These are phyloP conservation scores for Phytophthora cryptogea DNA, from an alignment of 352 stramenopile species.

Conservation along the genomic window DNA sequence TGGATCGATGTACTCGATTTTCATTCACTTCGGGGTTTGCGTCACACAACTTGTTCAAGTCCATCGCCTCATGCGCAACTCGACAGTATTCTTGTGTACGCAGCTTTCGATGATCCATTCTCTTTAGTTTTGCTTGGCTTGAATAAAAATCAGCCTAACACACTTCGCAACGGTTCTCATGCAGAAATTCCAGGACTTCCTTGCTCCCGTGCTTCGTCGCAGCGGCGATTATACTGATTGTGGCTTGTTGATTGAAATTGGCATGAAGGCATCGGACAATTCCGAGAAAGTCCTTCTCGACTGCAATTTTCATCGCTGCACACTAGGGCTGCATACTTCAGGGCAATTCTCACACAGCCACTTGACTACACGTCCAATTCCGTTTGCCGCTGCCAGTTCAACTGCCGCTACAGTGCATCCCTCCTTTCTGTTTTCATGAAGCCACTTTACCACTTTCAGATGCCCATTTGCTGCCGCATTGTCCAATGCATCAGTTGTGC, in stretches of 20 bases:
- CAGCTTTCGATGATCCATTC: background rate
- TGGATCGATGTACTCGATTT: too few species aligned
- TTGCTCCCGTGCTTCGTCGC: constrained; percentile 18
- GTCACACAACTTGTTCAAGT: too few species aligned
- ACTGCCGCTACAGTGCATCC: constrained; percentile 11
- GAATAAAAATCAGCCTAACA: constrained; percentile 4
- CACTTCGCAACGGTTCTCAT: constrained; percentile 1
- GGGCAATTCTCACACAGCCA: too few species aligned
- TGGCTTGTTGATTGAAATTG: constrained; percentile 11
- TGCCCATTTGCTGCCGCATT: constrained; percentile 23
- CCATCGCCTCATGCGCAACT: constrained; percentile 6
- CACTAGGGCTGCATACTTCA: too few species aligned
- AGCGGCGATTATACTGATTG: constrained; percentile 11
- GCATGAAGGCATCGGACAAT: constrained; percentile 14
- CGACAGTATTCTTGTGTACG: constrained; percentile 10
- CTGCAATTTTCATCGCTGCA: too few species aligned
- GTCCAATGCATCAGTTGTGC: constrained; percentile 17
- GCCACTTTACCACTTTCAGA: constrained; percentile 22
- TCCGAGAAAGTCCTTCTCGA: too few species aligned
- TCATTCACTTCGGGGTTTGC: too few species aligned
- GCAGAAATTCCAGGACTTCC: constrained; percentile 15
- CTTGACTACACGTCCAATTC: constrained; percentile 5
- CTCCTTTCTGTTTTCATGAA: constrained; percentile 6
- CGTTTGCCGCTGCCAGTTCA: constrained; percentile 8
- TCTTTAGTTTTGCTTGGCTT: constrained; percentile 7